Base-by-base conservation (phyloP, 139 green algal species). In the Spirogloea muscicola region DNA sequence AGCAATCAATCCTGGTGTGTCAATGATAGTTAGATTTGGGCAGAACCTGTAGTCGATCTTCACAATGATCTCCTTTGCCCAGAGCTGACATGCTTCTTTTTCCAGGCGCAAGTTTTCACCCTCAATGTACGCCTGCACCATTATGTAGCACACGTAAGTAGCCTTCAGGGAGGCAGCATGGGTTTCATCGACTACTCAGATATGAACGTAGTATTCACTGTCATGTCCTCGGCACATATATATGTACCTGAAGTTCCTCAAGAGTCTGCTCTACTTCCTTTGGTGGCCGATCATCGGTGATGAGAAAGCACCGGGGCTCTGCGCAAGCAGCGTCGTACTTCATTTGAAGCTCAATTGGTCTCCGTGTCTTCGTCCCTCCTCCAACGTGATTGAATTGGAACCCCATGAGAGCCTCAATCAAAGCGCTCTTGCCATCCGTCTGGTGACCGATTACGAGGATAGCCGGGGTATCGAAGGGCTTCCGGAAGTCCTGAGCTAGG, bases 311-410 rank as follows among this genome's bases (percentile, higher is more conserved):
- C n/a, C 81, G 63, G 4, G 79, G 85, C 71, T 89, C 74, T 58
- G 78, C 25, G 78, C 89, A 95, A 0, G 84, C 76, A 1, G 73
- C 63, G 71, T 97, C 94, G 86, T 97, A 97, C 83, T 96, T 94
- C 93, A 98, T 98, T 79, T 98, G 89, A 61, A 98, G 87, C 2
- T 90, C 91, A 76, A 98, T 96, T 38, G 93, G 93, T 2, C 93
- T 82, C 9, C 93, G 81, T 2, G 93, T 98, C 80, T 97, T 98
- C 42, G 93, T 98, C 61, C 93, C 93, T 3, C 93, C 93, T 1
- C 93, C 93, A 3, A 98, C 93, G 68, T 94, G 88, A 82, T 98
- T 98, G 87, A 98, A 98, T 85, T 98, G 91, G 83, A 97, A 96
- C 4, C 91, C 92, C 91, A 98, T 96, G 31, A 98, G 83, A 0